Base-by-base conservation (phyloP, 1,284 basidiomycete genomes). In the Tetrapyrgos nigripes region DNA sequence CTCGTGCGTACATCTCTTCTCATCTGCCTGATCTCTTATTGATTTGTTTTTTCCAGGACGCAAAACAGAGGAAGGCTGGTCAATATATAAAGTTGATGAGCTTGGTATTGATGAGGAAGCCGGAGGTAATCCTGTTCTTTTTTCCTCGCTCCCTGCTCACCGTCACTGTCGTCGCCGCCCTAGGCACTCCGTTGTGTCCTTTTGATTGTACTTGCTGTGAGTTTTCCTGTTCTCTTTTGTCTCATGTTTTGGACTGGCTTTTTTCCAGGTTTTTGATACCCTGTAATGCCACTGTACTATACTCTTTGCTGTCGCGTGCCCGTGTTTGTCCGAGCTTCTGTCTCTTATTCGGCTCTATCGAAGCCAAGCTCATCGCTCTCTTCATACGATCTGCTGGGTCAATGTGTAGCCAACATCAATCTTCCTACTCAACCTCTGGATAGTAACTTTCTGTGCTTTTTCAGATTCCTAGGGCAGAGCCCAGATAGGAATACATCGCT, bases 21-120 rank as follows among this genome's bases (percentile, higher is more conserved):
- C 13, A 57, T 52, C 56, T 27, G 5, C 33, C 11, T 43, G 28
- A 21, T 11, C 46, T 57, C 46, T 47, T 58, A 52, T 40, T 55
- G 40, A 24, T 35, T 47, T 23, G 19, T 61, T 66, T 55, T 57
- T 47, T 50, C 52, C 69, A 94, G 94, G 92, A 59, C 84, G 85
- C 37, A 89, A 82, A 73, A 96, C 94, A 0, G 91, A 91, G 60
- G 94, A 96, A 72, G 94, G 94, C 0, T 96, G 84, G 78, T 72
- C 79, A 31, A 86, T 96, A 35, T 96, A 89, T 75, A 95, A 94
- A 71, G 94, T 94, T 72, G 91, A 89, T 64, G 94, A 96, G 66
- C 83, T 96, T 11, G 85, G 88, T 13, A 91, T 96, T 60, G 77
- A 81, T 55, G 80, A 85, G 55, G 80, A 85, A 62, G 90, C 89